A percentile compares a stretch with the other conserved stretches of the same genome.
These are phyloP conservation scores for Vitis riparia DNA, from an alignment of 164 flowering plant genomes.

Conservation along the genomic window DNA sequence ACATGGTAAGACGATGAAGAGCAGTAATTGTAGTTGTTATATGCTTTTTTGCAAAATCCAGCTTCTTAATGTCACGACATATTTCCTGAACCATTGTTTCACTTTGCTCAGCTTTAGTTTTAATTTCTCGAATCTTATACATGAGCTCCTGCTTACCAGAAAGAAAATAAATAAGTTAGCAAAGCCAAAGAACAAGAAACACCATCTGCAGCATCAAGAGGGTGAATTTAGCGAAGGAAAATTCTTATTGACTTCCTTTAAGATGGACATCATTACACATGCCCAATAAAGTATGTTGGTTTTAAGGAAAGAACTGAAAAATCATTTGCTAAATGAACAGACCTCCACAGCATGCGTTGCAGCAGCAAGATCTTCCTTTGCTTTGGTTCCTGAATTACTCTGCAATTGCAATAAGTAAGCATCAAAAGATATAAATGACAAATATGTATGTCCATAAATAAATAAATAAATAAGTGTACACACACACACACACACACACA, in stretches of 20 bases:
- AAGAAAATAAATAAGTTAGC: neutral
- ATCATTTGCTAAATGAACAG: constrained; percentile 15
- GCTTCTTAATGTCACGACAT: constrained; percentile 96
- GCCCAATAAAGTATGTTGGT: neutral
- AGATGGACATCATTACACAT: neutral
- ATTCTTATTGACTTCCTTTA: neutral
- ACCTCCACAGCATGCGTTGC: constrained; percentile 97
- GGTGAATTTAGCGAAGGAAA: neutral
- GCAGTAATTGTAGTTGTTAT: constrained; percentile 97
- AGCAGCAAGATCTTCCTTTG: constrained; percentile 96
- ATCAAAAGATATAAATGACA: constrained; percentile 11
- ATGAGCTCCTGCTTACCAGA: constrained; percentile 73
- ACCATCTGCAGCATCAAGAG: neutral
- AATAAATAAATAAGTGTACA: too few species aligned
- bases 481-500: too few species aligned
- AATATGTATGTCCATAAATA: neutral
- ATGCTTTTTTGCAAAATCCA: constrained; percentile 98
- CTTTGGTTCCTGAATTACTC: constrained; percentile 98
- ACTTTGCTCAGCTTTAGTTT: constrained; percentile 97
- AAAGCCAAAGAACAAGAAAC: neutral
- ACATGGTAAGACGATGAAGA: constrained; percentile 98
- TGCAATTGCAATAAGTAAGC: constrained; percentile 23
- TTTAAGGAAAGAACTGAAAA: neutral
- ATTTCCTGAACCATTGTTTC: constrained; percentile 99
- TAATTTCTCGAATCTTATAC: constrained; percentile 92